These are phyloP conservation scores for Puccinia polysora DNA, from an alignment of 1,284 basidiomycete species.

Conservation along the genomic window DNA sequence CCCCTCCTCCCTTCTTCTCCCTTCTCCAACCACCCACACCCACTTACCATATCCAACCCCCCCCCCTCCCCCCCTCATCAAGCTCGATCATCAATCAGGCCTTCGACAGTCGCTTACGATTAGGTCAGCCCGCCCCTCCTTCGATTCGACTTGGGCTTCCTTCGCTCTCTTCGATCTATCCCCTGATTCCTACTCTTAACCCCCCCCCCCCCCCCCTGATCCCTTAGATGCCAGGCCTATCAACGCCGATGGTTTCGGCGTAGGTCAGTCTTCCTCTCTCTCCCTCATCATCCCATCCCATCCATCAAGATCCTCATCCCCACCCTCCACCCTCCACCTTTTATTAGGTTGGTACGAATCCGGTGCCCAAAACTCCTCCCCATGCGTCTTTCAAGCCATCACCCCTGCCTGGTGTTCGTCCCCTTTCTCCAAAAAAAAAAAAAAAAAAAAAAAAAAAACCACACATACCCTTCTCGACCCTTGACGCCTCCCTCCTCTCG, in stretches of 20 bases:
- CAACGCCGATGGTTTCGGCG: constrained; percentile 86
- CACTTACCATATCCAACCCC: neutral
- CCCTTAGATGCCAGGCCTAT: constrained; percentile 41
- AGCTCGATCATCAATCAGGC: constrained; percentile 70
- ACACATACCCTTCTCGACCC: neutral
- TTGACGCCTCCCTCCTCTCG: neutral
- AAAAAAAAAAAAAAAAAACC: neutral
- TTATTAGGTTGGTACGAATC: constrained; percentile 74
- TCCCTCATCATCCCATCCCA: neutral
- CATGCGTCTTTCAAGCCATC: constrained; percentile 48
- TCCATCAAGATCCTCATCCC: neutral
- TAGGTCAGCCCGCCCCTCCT: constrained; percentile 53
- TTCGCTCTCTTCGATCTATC: neutral
- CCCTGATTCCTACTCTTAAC: neutral
- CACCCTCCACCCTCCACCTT: constrained; percentile 2
- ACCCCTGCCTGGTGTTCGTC: constrained; percentile 44
- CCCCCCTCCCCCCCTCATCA: neutral
- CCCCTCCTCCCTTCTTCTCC: neutral
- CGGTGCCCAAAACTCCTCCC: constrained; percentile 61
- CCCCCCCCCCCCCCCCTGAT: neutral
- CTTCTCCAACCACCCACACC: neutral
- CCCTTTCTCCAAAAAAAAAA: no score
- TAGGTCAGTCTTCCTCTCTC: constrained; percentile 62
- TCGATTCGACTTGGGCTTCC: neutral
- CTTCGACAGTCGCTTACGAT: constrained; percentile 78